A percentile compares a stretch with the other conserved stretches of the same genome.
Conservation (phyloP, 1,284 basidiomycete genomes). For the Ganoderma boninense region DNA sequence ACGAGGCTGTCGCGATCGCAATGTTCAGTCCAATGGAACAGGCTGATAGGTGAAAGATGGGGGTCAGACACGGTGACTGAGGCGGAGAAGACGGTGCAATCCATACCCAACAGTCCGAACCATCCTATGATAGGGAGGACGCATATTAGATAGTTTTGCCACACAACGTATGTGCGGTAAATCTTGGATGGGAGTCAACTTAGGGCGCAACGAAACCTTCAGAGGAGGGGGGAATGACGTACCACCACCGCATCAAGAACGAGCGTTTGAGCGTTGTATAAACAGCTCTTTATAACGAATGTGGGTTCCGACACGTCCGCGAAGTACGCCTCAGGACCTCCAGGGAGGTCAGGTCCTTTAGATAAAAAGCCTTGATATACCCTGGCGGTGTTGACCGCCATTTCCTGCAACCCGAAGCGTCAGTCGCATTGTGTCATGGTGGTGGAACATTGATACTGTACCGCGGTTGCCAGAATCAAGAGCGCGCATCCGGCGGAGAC, state of each 20-base stretch:
- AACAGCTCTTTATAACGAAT: conserved; percentile 17
- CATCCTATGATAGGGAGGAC: conserved; percentile 35
- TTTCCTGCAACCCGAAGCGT: conserved; percentile 30
- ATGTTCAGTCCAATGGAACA: conserved; percentile 28
- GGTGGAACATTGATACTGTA: conserved; percentile 12
- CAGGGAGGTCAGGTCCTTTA: neutral
- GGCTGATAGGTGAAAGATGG: conserved; percentile 31
- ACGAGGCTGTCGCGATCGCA: conserved; percentile 25
- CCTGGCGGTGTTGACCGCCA: conserved; percentile 32
- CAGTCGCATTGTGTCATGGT: neutral
- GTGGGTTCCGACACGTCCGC: conserved; percentile 38
- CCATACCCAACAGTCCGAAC: conserved; percentile 33
- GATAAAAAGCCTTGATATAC: conserved; percentile 4
- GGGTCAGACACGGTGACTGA: conserved; percentile 37
- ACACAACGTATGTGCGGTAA: conserved; percentile 36
- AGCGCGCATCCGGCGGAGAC: conserved; percentile 30
- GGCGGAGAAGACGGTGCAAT: conserved; percentile 17
- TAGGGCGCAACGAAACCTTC: conserved; percentile 16
- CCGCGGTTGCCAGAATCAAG: conserved; percentile 37
- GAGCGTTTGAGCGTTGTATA: conserved; percentile 31
- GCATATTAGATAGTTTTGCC: conserved; percentile 37
- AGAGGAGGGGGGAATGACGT: neutral
- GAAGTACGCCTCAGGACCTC: conserved; percentile 35
- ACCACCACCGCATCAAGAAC: conserved; percentile 14
- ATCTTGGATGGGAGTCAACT: conserved; percentile 13